phyloP scores from a whole-genome alignment of 495 filamentous ascomycete genomes.

The Penicilliopsis zonata region DNA sequence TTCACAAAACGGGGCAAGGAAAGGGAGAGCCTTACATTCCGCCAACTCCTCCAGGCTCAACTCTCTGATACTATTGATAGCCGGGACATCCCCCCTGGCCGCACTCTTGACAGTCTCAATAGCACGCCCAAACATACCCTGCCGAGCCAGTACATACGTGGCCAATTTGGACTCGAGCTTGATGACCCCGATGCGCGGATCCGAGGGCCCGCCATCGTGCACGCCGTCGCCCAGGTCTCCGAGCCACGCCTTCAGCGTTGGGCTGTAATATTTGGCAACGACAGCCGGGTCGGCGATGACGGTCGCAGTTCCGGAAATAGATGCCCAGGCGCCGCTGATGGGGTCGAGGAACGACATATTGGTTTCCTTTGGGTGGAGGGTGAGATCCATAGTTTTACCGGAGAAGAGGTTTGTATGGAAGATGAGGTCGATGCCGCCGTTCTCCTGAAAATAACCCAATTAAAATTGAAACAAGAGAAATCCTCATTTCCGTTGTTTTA shows the following conservation, averaged over 20 bases:
- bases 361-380: slow-evolving; percentile 53
- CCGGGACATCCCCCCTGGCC: slow-evolving; percentile 57
- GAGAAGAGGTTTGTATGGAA: slow-evolving; percentile 94
- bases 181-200: slow-evolving; percentile 61
- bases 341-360: slow-evolving; percentile 79
- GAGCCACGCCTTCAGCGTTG: slow-evolving; percentile 71
- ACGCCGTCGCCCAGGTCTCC: slow-evolving; percentile 82
- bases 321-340: slow-evolving; percentile 62
- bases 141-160: slow-evolving; percentile 29
- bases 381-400: slow-evolving; percentile 79
- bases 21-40: slow-evolving; percentile 20
- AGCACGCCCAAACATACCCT: slow-evolving; percentile 41
- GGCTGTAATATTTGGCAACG: slow-evolving; percentile 68
- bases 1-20: too few species aligned
- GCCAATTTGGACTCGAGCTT: slow-evolving; percentile 32
- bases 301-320: slow-evolving; percentile 57
- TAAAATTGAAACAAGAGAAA: not conserved
- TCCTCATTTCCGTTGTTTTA: not conserved
- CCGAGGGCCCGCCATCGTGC: slow-evolving; percentile 70
- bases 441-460: slow-evolving; percentile 40
- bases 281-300: slow-evolving; percentile 55
- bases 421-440: slow-evolving; percentile 70
- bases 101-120: slow-evolving; percentile 67
- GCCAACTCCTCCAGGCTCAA: slow-evolving; percentile 55
- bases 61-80: slow-evolving; percentile 70